Percentiles rank a stretch among this genome's conserved stretches.
These are phyloP conservation scores for Plantago elongata DNA, from an alignment of 257 asterid species.

Conservation along the genomic window DNA sequence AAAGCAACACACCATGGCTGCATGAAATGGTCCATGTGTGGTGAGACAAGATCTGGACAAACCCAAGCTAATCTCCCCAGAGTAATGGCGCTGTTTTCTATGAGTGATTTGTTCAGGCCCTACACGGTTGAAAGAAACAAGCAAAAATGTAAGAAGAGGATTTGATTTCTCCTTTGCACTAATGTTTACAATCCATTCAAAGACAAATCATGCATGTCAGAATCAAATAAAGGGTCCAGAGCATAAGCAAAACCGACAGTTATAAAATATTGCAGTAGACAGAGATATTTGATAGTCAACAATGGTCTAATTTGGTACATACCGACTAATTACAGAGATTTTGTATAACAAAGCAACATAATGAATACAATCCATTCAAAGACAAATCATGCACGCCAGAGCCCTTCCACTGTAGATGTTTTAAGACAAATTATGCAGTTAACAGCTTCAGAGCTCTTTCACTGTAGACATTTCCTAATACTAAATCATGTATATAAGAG, in stretches of 20 bases:
- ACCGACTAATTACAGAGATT: too few species aligned
- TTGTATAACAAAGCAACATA: too few species aligned
- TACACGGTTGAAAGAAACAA: slow-evolving; percentile 30
- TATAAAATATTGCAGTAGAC: neutral
- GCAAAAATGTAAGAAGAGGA: slow-evolving; percentile 25
- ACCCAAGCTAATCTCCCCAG: slow-evolving; percentile 94
- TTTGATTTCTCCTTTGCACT: slow-evolving; percentile 1
- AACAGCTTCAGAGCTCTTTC: too few species aligned
- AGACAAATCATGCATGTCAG: neutral
- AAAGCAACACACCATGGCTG: slow-evolving; percentile 88
- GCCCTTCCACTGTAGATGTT: too few species aligned
- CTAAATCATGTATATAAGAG: too few species aligned
- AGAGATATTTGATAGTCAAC: slow-evolving; percentile 1
- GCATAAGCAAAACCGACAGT: neutral
- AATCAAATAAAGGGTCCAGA: neutral
- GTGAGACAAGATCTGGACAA: slow-evolving; percentile 89
- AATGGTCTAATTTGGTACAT: slow-evolving; percentile 9
- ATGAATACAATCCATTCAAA: too few species aligned
- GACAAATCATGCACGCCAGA: too few species aligned
- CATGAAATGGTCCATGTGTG: slow-evolving; percentile 97
- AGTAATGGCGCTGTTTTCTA: slow-evolving; percentile 91
- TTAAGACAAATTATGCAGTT: too few species aligned
- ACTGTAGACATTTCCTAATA: too few species aligned
- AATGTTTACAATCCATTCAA: neutral
- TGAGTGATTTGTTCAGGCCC: slow-evolving; percentile 83